Base-by-base conservation (phyloP, 768 basidiomycete genomes). In the Trametes cingulata region DNA sequence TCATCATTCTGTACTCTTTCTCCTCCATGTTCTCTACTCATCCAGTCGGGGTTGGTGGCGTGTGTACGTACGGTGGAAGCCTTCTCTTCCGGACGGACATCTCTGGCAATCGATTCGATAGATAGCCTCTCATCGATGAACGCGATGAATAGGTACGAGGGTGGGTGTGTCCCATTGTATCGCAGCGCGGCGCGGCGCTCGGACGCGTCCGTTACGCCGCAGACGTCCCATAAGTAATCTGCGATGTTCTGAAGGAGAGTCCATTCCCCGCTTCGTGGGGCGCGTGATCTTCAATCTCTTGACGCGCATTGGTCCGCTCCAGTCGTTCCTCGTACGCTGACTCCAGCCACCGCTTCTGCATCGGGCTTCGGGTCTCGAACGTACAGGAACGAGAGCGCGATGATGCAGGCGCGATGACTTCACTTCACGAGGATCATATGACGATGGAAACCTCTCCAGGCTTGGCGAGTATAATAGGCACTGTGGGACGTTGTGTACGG, bases 51-150 rank as follows among this genome's bases (percentile, higher is more conserved):
- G 48, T 36, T 33, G 22, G 27, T 19, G 22, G 33, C 22, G 27
- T n/a, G 33, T 36, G 48, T 33, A 33, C 48, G 48, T 47, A 47
- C 33, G 48, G 48, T 20, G 33, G 14, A 17, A 37, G 46, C 46
- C 36, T 17, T 29, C 41, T 36, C 37, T 10, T 41, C 29, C 47
- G 47, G 56, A 57, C 56, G 56, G 56, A 49, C 39, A 57, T 46
- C 22, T 29, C 47, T n/a, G n/a, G 47, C 47, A 45, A 55, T 46
- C 53, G 43, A 46, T 46, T 55, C 53, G 53, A 55, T 55, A 55
- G 53, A 37, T 55, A 45, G 53, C 53, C 22, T 17, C 15, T 39
- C 56, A 57, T 42, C 40, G 56, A 57, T 49, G 48, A 12, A 33
- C 42, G n/a, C 42, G n/a, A 43, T 43, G 17, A 20, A 33, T 25